Evolutionary conservation across 306 rosid genomes (phyloP).

Genomic region (Urtica urens): DNA sequence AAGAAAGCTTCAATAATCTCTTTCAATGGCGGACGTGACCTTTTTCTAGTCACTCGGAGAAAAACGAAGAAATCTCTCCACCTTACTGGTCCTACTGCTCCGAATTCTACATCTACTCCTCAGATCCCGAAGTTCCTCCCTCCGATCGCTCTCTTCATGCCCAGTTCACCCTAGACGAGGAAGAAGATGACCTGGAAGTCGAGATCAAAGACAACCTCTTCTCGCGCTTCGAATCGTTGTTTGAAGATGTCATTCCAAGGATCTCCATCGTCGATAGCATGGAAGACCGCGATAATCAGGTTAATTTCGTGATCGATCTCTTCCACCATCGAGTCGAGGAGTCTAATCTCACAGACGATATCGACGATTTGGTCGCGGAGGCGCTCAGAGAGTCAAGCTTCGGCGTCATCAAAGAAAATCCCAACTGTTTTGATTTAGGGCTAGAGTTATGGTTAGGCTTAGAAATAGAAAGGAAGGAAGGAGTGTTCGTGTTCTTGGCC

Average conservation of each 20-base stretch:
- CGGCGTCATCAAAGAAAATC: conserved; percentile 33
- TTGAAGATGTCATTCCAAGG: conserved; percentile 9
- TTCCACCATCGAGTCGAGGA: conserved; percentile 86
- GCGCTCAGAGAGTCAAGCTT: conserved; percentile 27
- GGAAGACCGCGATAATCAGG: conserved; percentile 50
- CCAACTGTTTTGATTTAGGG: conserved; percentile 30
- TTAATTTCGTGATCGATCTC: conserved; percentile 68
- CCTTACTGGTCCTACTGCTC: conserved; percentile 18
- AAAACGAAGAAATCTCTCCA: conserved; percentile 25
- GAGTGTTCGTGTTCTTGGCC: too few species aligned
- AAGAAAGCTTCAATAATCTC: too few species aligned
- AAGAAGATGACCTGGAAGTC: too few species aligned
- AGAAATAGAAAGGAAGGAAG: too few species aligned
- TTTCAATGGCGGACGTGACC: conserved; percentile 48
- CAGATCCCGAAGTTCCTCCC: conserved; percentile 32
- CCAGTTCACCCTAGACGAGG: conserved; percentile 12
- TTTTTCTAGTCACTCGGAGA: conserved; percentile 25
- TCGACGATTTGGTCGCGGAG: conserved; percentile 22
- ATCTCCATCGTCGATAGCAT: conserved; percentile 19
- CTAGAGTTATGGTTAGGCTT: conserved; percentile 28
- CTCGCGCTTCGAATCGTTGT: not conserved
- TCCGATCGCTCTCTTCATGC: conserved; percentile 16
- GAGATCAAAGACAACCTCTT: conserved; percentile 2
- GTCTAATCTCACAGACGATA: conserved; percentile 29
- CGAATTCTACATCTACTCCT: conserved; percentile 32